Evolutionary conservation across 129 eudicot species (phyloP).

Genomic region (Pseudognaphalium luteoalbum): DNA sequence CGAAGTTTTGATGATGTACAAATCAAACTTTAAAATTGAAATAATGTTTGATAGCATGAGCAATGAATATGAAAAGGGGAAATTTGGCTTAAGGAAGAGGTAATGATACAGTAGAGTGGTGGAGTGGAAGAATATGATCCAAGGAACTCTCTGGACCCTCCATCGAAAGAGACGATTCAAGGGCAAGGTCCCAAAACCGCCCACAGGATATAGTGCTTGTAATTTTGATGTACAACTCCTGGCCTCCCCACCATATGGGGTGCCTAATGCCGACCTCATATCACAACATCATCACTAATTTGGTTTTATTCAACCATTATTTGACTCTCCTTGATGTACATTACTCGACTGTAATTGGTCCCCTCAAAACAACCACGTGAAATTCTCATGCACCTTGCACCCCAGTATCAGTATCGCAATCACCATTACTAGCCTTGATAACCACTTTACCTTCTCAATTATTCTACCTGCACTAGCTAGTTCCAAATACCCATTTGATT

Average conservation of each 20-base stretch:
- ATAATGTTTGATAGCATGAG: neutral
- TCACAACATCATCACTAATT: neutral
- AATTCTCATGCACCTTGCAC: constrained; percentile 7
- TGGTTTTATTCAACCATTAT: neutral
- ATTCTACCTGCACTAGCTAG: neutral
- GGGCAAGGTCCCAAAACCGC: neutral
- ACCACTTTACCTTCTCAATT: neutral
- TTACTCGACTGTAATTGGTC: neutral
- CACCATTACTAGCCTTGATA: neutral
- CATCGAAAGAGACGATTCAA: constrained; percentile 16
- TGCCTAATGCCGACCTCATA: constrained; percentile 16
- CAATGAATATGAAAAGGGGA: neutral
- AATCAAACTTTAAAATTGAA: no score
- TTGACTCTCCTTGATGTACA: neutral
- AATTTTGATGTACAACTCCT: neutral
- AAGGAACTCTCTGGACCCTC: constrained; percentile 23
- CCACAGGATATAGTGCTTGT: neutral
- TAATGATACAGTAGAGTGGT: constrained; percentile 12
- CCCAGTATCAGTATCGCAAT: neutral
- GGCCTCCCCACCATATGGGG: neutral
- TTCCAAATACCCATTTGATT: no score
- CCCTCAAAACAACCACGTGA: constrained; percentile 27
- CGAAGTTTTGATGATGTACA: no score
- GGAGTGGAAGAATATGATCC: neutral
- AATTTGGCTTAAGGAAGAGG: constrained; percentile 3